These are phyloP conservation scores for Stephania cephalantha DNA, from an alignment of 164 flowering plant genomes.

Conservation along the genomic window DNA sequence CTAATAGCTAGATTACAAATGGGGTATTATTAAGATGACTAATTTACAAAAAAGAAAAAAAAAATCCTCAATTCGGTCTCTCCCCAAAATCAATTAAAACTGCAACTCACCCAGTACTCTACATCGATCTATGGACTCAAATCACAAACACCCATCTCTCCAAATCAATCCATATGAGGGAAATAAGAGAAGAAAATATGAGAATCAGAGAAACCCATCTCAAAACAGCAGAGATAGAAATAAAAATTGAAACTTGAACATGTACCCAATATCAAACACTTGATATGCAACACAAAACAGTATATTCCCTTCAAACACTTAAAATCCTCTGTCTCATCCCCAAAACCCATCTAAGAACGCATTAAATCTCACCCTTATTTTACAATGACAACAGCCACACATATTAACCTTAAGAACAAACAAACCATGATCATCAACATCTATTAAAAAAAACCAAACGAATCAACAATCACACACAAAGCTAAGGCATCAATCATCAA, in stretches of 20 bases:
- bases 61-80: neutral
- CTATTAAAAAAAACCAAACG: too few relatives aligned
- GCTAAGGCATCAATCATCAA: too few relatives aligned
- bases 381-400: too few relatives aligned
- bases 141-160: neutral
- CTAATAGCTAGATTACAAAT: too few relatives aligned
- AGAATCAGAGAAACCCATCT: neutral
- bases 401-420: too few relatives aligned
- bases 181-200: neutral
- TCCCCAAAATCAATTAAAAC: neutral
- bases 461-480: too few relatives aligned
- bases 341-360: too few relatives aligned
- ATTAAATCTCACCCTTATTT: too few relatives aligned
- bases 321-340: too few relatives aligned
- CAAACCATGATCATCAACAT: too few relatives aligned
- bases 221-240: neutral
- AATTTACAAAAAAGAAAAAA: too few relatives aligned
- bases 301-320: neutral
- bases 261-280: neutral
- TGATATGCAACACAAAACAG: neutral
- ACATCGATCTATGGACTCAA: neutral
- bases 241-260: neutral
- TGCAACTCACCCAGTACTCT: neutral
- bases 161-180: neutral
- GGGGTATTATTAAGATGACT: too few relatives aligned